These are phyloP conservation scores for Erysimum cheiri DNA, from an alignment of 441 rosid species.

Conservation along the genomic window DNA sequence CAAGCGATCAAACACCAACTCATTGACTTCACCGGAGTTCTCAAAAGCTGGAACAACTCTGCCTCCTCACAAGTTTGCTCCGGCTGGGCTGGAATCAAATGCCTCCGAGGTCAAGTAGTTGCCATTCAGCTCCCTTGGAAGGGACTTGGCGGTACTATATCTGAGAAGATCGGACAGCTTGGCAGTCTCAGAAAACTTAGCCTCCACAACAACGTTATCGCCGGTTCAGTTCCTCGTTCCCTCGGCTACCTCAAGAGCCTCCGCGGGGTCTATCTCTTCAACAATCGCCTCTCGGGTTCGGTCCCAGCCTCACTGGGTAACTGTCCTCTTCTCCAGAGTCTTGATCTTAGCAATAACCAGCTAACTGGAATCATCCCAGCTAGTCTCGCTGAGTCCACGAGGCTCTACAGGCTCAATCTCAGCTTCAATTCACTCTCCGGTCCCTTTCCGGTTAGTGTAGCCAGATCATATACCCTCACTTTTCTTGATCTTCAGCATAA, in stretches of 20 bases:
- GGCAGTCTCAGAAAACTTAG: slow-evolving; percentile 60
- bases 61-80: slow-evolving; percentile 56
- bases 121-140: slow-evolving; percentile 76
- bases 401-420: slow-evolving; percentile 60
- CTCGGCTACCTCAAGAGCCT: slow-evolving; percentile 64
- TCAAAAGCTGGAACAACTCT: slow-evolving; percentile 64
- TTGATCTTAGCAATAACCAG: slow-evolving; percentile 65
- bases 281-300: slow-evolving; percentile 67
- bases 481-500: slow-evolving; percentile 64
- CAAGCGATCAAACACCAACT: slow-evolving; percentile 62
- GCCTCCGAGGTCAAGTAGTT: slow-evolving; percentile 64
- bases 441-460: slow-evolving; percentile 51
- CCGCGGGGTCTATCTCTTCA: slow-evolving; percentile 70
- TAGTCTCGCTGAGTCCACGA: slow-evolving; percentile 58
- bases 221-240: slow-evolving; percentile 64
- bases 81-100: slow-evolving; percentile 73
- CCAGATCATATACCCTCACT: slow-evolving; percentile 55
- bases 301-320: slow-evolving; percentile 65
- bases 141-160: slow-evolving; percentile 62
- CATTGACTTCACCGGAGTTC: slow-evolving; percentile 57
- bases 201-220: slow-evolving; percentile 62
- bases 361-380: slow-evolving; percentile 58
- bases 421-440: slow-evolving; percentile 65
- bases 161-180: slow-evolving; percentile 73
- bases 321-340: slow-evolving; percentile 58